These are phyloP conservation scores for Hericium rajendrae DNA, from an alignment of 768 basidiomycete genomes.

Conservation along the genomic window DNA sequence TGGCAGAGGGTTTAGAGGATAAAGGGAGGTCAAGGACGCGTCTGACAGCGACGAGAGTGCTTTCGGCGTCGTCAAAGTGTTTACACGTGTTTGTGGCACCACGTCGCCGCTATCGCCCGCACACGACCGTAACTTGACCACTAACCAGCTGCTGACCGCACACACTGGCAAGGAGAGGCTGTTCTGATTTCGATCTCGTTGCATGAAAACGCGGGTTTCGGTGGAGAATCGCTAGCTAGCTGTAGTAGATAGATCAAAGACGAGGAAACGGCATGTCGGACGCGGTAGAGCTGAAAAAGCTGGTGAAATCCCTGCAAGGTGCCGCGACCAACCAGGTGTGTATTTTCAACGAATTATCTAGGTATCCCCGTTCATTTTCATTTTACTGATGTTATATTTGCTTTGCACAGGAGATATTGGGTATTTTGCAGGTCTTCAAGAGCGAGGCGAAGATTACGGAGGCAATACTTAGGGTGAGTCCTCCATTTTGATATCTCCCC, in stretches of 20 bases:
- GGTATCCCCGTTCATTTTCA: slow-evolving; percentile 13
- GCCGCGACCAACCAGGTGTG: slow-evolving; percentile 10
- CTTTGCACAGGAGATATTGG: slow-evolving; percentile 46
- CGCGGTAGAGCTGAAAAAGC: slow-evolving; percentile 12
- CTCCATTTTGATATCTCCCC: slow-evolving; percentile 17
- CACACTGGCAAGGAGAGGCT: background rate
- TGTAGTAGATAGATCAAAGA: background rate
- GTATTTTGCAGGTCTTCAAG: slow-evolving; percentile 53
- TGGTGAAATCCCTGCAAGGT: slow-evolving; percentile 14
- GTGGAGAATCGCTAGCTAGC: background rate
- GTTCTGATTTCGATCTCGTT: background rate
- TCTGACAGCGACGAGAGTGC: background rate
- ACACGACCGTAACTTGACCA: background rate
- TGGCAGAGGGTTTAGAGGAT: background rate
- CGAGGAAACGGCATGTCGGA: slow-evolving; percentile 9
- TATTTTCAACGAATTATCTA: background rate
- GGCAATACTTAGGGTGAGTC: slow-evolving; percentile 61
- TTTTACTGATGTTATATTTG: slow-evolving; percentile 21
- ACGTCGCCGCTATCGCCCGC: background rate
- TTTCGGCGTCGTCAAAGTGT: background rate
- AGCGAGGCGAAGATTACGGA: slow-evolving; percentile 62
- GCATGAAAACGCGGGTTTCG: background rate
- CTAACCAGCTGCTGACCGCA: background rate
- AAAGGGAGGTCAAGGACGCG: background rate
- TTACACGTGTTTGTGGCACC: background rate